Evolutionary conservation across 2,329 filamentous ascomycete species (phyloP), one percentile per base, ranked within the genome.

Genomic region (Colletotrichum musicola): DNA sequence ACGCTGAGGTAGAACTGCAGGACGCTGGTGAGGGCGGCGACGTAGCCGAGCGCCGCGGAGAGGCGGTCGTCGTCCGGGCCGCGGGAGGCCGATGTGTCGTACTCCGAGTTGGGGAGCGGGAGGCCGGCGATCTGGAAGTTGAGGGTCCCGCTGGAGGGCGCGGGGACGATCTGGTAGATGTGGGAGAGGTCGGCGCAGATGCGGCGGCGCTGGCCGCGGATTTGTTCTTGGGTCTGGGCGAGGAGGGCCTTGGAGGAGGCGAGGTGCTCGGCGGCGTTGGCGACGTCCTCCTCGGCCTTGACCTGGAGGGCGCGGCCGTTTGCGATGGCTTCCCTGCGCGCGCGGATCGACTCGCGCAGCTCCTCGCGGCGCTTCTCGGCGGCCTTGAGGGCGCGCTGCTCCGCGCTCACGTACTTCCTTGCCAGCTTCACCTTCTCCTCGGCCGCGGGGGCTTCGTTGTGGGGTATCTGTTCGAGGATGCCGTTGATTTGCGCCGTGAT

Each of bases 161-260:
- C 75, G 0, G 94, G 91, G 9, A 90, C 88, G 68, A 99, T 97
- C 4, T 92, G 90, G 76, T 95, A 98, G 64, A 98, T 93, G 27
- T 84, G 82, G 13, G 89, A 83, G 0, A 99, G 84, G 72, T 97
- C 94, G 72, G 96, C 91, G 77, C 94, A 95, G 63, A 98, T 93
- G 42, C 96, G 91, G 14, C 95, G 89, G 22, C 95, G 89, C 78
- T 98, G 96, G n/a, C 92, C 93, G 66, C 87, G 89, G n/a, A 94
- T 92, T 20, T 90, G 88, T 58, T 91, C 89, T 49, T 85, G 84
- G 0, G 88, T 90, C 55, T 85, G 80, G 4, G 84, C 82, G 1
- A 92, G 79, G 1, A 91, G 81, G 5, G 82, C 79, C 42, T 84
- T 84, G 13, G 88, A 89, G 1, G 86, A 81, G 0, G 81, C 77